A percentile compares a stretch with the other conserved stretches of the same genome.
phyloP scores from a whole-genome alignment of 1,284 basidiomycete species.

The Ustilago cynodontis region DNA sequence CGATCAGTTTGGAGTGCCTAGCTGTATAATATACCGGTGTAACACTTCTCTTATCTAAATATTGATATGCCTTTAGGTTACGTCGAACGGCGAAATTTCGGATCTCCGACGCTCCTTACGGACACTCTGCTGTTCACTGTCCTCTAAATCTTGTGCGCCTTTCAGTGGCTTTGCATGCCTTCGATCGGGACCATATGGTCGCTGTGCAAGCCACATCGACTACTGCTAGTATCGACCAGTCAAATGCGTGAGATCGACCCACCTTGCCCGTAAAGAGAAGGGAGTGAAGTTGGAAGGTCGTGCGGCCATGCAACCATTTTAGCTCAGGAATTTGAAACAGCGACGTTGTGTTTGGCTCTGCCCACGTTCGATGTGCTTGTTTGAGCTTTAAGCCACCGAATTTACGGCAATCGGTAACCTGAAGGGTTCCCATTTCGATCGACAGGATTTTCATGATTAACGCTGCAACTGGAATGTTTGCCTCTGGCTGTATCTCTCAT shows the following conservation, averaged over 20 bases:
- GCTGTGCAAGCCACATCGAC: too few species aligned
- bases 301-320: not conserved
- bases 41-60: not conserved
- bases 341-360: slow-evolving; percentile 1
- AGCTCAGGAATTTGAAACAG: not conserved
- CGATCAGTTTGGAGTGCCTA: too few species aligned
- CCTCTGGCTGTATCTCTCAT: not conserved
- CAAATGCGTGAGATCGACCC: too few species aligned
- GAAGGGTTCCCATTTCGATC: slow-evolving; percentile 26
- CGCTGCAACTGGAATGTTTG: slow-evolving; percentile 10
- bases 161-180: not conserved
- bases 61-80: slow-evolving; percentile 1
- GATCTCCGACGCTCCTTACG: slow-evolving; percentile 3
- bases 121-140: not conserved
- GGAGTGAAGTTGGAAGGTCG: not conserved
- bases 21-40: not conserved
- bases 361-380: slow-evolving; percentile 2
- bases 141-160: not conserved
- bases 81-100: not conserved
- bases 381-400: not conserved
- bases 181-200: too few species aligned
- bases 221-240: too few species aligned
- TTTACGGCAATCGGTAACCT: slow-evolving; percentile 23
- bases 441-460: not conserved
- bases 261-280: too few species aligned